Conservation (phyloP, 108 stramenopile genomes). For the Stephanodiscus minutulus region DNA sequence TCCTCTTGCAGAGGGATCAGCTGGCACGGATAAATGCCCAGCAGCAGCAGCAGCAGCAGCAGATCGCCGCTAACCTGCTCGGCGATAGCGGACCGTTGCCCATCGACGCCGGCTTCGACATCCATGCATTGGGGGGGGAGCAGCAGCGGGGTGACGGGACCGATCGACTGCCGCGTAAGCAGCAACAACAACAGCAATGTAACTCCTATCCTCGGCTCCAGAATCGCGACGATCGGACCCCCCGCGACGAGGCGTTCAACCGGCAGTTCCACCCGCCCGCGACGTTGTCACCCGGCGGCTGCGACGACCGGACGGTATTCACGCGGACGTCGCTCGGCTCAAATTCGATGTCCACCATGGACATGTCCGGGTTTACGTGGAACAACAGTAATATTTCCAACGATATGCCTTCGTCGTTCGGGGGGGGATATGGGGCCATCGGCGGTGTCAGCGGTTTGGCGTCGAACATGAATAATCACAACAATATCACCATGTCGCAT, state of each 20-base stretch:
- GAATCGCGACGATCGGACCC: constrained; percentile 11
- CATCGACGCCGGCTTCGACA: constrained; percentile 32
- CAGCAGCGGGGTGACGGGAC: constrained; percentile 19
- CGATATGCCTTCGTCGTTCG: not conserved
- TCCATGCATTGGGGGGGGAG: too few relatives aligned
- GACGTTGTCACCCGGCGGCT: constrained; percentile 3
- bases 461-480: constrained; percentile 21
- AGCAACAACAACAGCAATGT: not conserved
- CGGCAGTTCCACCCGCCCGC: constrained; percentile 16
- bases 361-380: constrained; percentile 47
- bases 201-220: not conserved
- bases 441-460: not conserved
- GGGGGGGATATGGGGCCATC: not conserved
- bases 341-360: constrained; percentile 36
- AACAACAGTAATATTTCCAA: not conserved
- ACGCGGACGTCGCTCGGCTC: constrained; percentile 37
- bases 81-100: constrained; percentile 28
- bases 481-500: constrained; percentile 1
- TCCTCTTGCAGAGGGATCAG: constrained; percentile 14
- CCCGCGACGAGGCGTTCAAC: constrained; percentile 13
- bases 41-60: constrained; percentile 21
- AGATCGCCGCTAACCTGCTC: constrained; percentile 17
- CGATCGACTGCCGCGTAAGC: constrained; percentile 15
- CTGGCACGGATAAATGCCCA: constrained; percentile 12
- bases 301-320: constrained; percentile 40